Evolutionary conservation across 2,329 filamentous ascomycete species (phyloP), one percentile per base, ranked within the genome.

Genomic region (Colletotrichum simmondsii): DNA sequence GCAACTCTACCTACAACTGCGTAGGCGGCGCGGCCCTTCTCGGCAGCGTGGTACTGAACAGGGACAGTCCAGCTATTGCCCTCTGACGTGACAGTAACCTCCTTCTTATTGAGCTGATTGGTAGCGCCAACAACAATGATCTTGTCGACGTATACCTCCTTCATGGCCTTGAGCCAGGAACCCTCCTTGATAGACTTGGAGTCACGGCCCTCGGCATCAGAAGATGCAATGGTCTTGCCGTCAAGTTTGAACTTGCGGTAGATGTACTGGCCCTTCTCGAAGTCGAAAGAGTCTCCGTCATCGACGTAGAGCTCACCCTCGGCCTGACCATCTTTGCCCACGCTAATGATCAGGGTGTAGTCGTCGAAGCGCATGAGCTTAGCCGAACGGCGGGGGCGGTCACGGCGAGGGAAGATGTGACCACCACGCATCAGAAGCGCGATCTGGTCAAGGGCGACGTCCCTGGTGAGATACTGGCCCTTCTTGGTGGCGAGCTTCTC

Each of bases 281-380:
- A 95, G 68, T 98, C 95, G 77, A 95, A 99, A 1, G 93, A 94
- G 83, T 98, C 95, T 60, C 97, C 97, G 76, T 99, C 97, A 79
- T 99, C 97, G 35, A 95, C 87, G 79, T 99, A 99, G 8, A 99
- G 85, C 61, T 93, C 92, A 32, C 97, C 97, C 60, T 92, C 89
- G 0, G 96, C 95, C 5, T 79, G 69, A 24, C 84, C 87, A 61
- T 76, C 74, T 77, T 92, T 90, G 65, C 93, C 92, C 37, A 97
- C 86, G 0, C 90, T 89, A 2, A 98, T 87, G 2, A 99, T 92
- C 1, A 99, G 90, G 0, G 97, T 99, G 85, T 98, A 98, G 53
- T 97, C 95, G 81, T 99, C 97, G 82, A 92, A 97, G 78, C 91
- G 93, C 97, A 98, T 98, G 58, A 98, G 87, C 24, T 93, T 92